Evolutionary conservation across 257 asterid species (phyloP).

Genomic region (Thymus quinquecostatus): DNA sequence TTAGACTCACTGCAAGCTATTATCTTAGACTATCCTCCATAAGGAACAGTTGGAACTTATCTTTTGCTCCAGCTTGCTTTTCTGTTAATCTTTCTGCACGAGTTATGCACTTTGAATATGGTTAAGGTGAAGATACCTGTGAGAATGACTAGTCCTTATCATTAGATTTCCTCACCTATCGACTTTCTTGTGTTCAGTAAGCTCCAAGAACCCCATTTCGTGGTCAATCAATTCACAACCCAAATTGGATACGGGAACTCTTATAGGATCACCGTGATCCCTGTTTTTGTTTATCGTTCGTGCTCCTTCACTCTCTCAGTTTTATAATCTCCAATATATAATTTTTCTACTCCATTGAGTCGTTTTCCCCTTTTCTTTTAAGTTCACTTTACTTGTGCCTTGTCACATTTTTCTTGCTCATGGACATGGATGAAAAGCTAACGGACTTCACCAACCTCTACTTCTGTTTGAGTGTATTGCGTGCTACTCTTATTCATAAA

Average conservation of each 20-base stretch:
- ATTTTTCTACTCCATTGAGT: background rate
- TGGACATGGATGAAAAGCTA: background rate
- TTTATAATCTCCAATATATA: background rate
- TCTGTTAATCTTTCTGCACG: conserved; percentile 6
- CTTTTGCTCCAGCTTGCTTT: conserved; percentile 5
- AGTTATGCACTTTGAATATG: background rate
- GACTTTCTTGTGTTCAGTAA: background rate
- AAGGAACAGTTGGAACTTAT: background rate
- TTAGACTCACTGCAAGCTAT: background rate
- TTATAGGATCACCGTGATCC: background rate
- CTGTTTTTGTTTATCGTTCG: background rate
- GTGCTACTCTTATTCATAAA: background rate
- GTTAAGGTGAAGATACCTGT: background rate
- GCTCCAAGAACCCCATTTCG: background rate
- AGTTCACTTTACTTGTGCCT: background rate
- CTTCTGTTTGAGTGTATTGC: background rate
- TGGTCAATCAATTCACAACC: conserved; percentile 9
- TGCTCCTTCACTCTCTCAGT: background rate
- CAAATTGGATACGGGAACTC: background rate
- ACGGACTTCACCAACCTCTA: background rate
- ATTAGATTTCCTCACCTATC: background rate
- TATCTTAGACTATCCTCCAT: background rate
- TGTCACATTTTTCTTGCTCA: conserved; percentile 25
- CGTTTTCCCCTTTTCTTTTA: conserved; percentile 8
- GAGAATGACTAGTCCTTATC: background rate